Conservation (phyloP, 176 grass and related monocot species). For the maize (Zea mays) region Zm-B73-REFERENCE-NAM-5.0 NC_050102.1:23142501-23143000, state of each 20-base stretch:
- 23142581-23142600: constrained; percentile 81
- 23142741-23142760: background rate
- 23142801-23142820: constrained; percentile 11
- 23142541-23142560: constrained; percentile 21
- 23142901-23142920: constrained; percentile 6
- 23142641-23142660: constrained; percentile 74
- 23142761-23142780: constrained; percentile 16
- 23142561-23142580: background rate
- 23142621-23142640: constrained; percentile 84
- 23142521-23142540: constrained; percentile 11
- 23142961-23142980: background rate
- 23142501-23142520: constrained; percentile 40
- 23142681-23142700: constrained; percentile 22
- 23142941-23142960: background rate
- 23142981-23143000: background rate
- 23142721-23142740: background rate
- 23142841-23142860: constrained; percentile 3
- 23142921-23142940: background rate
- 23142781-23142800: background rate
- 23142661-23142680: constrained; percentile 31
- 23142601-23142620: constrained; percentile 86
- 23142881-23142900: constrained; percentile 5
- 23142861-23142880: background rate
- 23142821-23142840: background rate
- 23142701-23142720: background rate